These are phyloP conservation scores for Silene noctiflora DNA, from an alignment of 179 eudicot genomes.

Conservation along the genomic window DNA sequence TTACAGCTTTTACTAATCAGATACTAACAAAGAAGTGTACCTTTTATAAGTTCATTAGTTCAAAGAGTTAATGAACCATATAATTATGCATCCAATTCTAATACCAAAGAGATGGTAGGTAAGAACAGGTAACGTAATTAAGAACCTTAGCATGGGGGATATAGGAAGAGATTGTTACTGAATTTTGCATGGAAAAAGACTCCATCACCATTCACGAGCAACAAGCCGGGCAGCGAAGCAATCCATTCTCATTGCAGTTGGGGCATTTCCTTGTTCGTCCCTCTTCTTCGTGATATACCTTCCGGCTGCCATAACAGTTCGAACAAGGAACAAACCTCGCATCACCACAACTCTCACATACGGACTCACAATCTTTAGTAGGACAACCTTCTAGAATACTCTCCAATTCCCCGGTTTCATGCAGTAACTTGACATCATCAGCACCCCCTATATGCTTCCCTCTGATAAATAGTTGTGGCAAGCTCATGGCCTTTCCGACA, in stretches of 20 bases:
- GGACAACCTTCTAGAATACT: slow-evolving; percentile 71
- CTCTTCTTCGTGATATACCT: slow-evolving; percentile 70
- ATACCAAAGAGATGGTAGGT: slow-evolving; percentile 9
- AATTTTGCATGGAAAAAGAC: slow-evolving; percentile 1
- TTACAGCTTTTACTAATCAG: slow-evolving; percentile 18
- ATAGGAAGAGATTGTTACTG: slow-evolving; percentile 19
- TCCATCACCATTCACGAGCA: slow-evolving; percentile 27
- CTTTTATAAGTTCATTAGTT: slow-evolving; percentile 17
- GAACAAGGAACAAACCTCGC: slow-evolving; percentile 82
- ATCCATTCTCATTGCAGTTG: slow-evolving; percentile 87
- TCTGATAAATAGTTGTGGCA: slow-evolving; percentile 76
- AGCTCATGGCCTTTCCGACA: slow-evolving; percentile 52
- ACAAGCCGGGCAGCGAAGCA: slow-evolving; percentile 79
- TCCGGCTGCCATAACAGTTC: slow-evolving; percentile 76
- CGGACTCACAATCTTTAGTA: slow-evolving; percentile 46
- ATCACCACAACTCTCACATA: slow-evolving; percentile 78
- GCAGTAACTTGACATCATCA: slow-evolving; percentile 71
- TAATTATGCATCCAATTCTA: slow-evolving; percentile 13
- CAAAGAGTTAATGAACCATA: slow-evolving; percentile 26
- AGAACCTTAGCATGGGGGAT: slow-evolving; percentile 17
- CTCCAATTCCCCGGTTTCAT: slow-evolving; percentile 73
- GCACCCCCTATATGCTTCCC: slow-evolving; percentile 81
- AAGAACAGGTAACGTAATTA: slow-evolving; percentile 12
- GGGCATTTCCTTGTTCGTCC: slow-evolving; percentile 56
- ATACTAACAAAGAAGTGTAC: slow-evolving; percentile 14